Evolutionary conservation across 148 eudicot genomes (phyloP).

Genomic region (Cornus kousa): DNA sequence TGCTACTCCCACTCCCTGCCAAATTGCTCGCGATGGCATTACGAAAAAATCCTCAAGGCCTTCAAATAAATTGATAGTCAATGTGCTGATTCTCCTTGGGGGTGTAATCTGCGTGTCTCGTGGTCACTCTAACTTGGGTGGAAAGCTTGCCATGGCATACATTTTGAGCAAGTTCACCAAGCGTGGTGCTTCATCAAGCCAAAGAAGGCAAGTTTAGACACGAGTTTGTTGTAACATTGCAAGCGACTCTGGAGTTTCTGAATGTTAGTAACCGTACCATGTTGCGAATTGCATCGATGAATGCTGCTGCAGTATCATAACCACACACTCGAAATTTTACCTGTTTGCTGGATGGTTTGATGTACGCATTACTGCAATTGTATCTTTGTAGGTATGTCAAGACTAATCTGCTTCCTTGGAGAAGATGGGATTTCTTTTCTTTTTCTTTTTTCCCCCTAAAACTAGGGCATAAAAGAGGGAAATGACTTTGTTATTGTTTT

Average conservation of each 20-base stretch:
- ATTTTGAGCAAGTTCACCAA: conserved; percentile 61
- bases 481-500: no score
- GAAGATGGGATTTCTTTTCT: no score
- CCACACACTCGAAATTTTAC: no score
- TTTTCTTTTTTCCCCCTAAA: no score
- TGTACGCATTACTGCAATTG: no score
- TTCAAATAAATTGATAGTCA: conserved; percentile 61
- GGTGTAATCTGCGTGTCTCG: conserved; percentile 72
- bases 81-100: conserved; percentile 68
- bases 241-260: not conserved
- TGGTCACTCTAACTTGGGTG: conserved; percentile 61
- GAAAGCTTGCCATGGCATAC: conserved; percentile 72
- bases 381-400: no score
- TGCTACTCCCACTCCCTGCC: conserved; percentile 2
- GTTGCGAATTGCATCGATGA: no score
- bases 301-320: no score
- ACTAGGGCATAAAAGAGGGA: no score
- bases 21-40: conserved; percentile 18
- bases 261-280: not conserved
- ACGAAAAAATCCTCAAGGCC: conserved; percentile 39
- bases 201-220: conserved; percentile 22
- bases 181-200: conserved; percentile 31
- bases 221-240: conserved; percentile 8
- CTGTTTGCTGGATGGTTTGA: no score
- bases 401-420: no score